A percentile compares a stretch with the other conserved stretches of the same genome.
Conservation (phyloP, 2,329 filamentous ascomycete genomes). For the Hansfordia pulvinata region DNA sequence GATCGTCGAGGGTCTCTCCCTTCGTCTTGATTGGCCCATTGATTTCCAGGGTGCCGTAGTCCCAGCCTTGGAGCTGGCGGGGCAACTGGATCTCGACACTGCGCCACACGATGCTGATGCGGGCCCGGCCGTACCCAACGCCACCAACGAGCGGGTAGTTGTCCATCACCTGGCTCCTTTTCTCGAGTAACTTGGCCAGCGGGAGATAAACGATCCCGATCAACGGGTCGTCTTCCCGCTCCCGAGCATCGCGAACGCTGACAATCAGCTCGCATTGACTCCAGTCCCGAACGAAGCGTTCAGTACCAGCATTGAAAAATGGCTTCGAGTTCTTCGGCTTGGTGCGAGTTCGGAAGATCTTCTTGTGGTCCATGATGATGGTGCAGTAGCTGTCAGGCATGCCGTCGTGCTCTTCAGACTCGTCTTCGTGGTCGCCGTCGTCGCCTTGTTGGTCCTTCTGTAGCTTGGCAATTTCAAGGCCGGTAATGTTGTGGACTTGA, state of each 20-base stretch:
- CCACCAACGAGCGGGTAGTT: constrained; percentile 57
- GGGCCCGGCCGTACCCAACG: constrained; percentile 55
- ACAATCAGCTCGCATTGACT: constrained; percentile 53
- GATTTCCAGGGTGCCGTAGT: constrained; percentile 57
- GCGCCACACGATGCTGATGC: constrained; percentile 61
- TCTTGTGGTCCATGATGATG: constrained; percentile 61
- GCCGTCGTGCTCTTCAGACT: constrained; percentile 46
- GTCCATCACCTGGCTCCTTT: constrained; percentile 50
- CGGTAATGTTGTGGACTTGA: constrained; percentile 61
- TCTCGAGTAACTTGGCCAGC: constrained; percentile 44
- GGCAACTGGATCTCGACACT: constrained; percentile 52
- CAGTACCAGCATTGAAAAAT: constrained; percentile 66
- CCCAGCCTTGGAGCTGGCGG: constrained; percentile 49
- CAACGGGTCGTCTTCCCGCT: constrained; percentile 57
- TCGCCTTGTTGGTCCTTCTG: constrained; percentile 39
- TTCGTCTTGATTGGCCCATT: constrained; percentile 34
- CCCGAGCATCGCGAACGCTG: constrained; percentile 50
- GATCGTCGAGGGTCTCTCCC: constrained; percentile 29
- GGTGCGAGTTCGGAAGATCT: constrained; percentile 55
- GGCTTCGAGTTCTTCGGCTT: constrained; percentile 69
- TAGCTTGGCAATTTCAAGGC: constrained; percentile 45
- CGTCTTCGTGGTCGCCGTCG: constrained; percentile 34
- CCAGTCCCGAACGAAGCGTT: constrained; percentile 60
- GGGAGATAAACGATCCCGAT: constrained; percentile 60
- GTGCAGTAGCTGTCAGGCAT: constrained; percentile 60